phyloP scores from a whole-genome alignment of 805 yeast genomes.

The Saccharomyces kudriavzevii region DNA sequence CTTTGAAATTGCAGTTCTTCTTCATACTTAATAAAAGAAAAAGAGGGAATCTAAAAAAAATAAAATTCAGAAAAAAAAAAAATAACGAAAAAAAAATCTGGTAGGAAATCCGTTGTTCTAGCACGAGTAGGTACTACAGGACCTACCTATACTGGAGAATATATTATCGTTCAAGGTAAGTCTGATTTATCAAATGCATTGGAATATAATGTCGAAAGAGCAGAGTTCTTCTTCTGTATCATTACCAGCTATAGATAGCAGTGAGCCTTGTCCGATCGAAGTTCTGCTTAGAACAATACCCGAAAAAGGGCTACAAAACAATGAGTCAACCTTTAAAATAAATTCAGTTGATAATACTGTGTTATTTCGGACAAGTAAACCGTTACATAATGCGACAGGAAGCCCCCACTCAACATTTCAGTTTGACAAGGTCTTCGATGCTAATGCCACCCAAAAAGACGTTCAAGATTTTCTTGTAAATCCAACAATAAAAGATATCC shows the following conservation, averaged over 20 bases:
- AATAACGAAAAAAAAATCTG: not conserved
- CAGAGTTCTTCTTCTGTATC: not conserved
- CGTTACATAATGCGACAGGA: not conserved
- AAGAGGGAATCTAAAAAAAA: not conserved
- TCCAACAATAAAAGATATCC: conserved; percentile 6
- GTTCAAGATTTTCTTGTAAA: conserved; percentile 1
- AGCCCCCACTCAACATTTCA: not conserved
- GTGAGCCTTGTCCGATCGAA: conserved; percentile 1
- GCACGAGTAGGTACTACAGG: not conserved
- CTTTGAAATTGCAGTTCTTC: not conserved
- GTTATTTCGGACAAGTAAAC: not conserved
- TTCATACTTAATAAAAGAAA: not conserved
- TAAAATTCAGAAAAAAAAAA: not conserved
- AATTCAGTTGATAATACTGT: not conserved
- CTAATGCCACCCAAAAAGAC: conserved; percentile 44
- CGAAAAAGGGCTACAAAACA: not conserved
- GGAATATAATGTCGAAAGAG: not conserved
- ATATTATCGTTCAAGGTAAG: not conserved
- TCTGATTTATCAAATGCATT: not conserved
- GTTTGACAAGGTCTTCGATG: conserved; percentile 42
- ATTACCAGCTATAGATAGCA: not conserved
- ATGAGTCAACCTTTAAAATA: not conserved
- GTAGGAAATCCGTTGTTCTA: not conserved
- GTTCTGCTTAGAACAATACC: not conserved
- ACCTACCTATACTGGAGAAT: not conserved